These are phyloP conservation scores for Xylariaceae sp. DNA, from an alignment of 2,329 filamentous ascomycete genomes.

Conservation along the genomic window DNA sequence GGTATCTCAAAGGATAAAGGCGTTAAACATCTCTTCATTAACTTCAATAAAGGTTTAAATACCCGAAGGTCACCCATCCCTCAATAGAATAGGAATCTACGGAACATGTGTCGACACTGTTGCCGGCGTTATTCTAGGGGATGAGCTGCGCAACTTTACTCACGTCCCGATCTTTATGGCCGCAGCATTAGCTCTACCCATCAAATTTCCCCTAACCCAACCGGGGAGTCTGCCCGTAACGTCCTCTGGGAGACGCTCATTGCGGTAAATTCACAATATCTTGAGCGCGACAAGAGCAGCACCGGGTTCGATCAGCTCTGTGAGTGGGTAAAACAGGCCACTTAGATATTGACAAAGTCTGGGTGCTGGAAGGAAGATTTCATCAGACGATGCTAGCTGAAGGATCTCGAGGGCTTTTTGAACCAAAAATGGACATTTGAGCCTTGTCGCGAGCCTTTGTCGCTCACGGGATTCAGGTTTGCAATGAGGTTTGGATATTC, in stretches of 20 bases:
- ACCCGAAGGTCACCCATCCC: too few species aligned
- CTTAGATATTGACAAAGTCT: not conserved
- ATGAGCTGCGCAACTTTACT: not conserved
- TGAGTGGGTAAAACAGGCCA: not conserved
- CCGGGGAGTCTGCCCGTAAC: not conserved
- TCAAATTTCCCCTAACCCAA: not conserved
- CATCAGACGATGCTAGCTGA: not conserved
- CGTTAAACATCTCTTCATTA: not conserved
- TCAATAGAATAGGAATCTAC: not conserved
- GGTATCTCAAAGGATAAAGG: not conserved
- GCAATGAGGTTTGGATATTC: not conserved
- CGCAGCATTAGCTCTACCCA: not conserved
- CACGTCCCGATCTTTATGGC: not conserved
- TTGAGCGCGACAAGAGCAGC: not conserved
- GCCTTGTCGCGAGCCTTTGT: not conserved
- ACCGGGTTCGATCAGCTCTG: not conserved
- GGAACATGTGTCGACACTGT: not conserved
- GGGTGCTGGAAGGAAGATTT: not conserved
- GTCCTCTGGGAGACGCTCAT: conserved; percentile 2
- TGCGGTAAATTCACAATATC: not conserved
- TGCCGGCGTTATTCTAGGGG: not conserved
- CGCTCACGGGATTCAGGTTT: not conserved
- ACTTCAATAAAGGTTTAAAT: too few species aligned
- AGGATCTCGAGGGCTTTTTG: not conserved
- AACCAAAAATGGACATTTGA: not conserved